Percentiles rank a stretch among this genome's conserved stretches.
Evolutionary conservation across 805 yeast genomes (phyloP).

Genomic region (Lachancea lanzarotensis): DNA sequence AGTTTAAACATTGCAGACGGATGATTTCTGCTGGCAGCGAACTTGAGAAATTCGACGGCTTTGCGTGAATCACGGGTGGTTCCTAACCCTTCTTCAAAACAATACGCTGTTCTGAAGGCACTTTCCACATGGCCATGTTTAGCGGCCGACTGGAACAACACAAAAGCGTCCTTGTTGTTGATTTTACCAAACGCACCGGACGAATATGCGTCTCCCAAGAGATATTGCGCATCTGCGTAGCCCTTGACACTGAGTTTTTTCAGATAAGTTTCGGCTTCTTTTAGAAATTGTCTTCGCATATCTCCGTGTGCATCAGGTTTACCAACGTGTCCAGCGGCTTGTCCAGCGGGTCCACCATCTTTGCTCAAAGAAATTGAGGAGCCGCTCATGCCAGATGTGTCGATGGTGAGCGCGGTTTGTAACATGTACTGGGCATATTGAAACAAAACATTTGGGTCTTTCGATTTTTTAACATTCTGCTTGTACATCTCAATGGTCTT

Average conservation of each 20-base stretch:
- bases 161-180: conserved; percentile 70
- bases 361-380: neutral
- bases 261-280: conserved; percentile 70
- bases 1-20: conserved; percentile 95
- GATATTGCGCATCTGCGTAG: conserved; percentile 82
- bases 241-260: conserved; percentile 72
- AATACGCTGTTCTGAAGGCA: conserved; percentile 84
- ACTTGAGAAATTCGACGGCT: conserved; percentile 72
- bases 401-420: conserved; percentile 71
- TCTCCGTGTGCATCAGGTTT: conserved; percentile 18
- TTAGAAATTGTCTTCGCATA: conserved; percentile 51
- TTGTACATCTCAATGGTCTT: conserved; percentile 84
- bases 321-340: too few relatives aligned
- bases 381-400: conserved; percentile 8
- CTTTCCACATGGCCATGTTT: conserved; percentile 90
- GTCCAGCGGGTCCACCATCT: conserved; percentile 2
- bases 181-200: conserved; percentile 79
- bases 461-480: conserved; percentile 74
- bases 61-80: conserved; percentile 82
- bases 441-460: conserved; percentile 80
- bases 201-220: conserved; percentile 82
- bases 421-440: conserved; percentile 88
- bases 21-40: conserved; percentile 86
- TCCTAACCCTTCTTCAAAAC: conserved; percentile 93
- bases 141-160: conserved; percentile 79